Conservation (phyloP, 2,329 filamentous ascomycete genomes). For the Chaetothyriales sp. region DNA sequence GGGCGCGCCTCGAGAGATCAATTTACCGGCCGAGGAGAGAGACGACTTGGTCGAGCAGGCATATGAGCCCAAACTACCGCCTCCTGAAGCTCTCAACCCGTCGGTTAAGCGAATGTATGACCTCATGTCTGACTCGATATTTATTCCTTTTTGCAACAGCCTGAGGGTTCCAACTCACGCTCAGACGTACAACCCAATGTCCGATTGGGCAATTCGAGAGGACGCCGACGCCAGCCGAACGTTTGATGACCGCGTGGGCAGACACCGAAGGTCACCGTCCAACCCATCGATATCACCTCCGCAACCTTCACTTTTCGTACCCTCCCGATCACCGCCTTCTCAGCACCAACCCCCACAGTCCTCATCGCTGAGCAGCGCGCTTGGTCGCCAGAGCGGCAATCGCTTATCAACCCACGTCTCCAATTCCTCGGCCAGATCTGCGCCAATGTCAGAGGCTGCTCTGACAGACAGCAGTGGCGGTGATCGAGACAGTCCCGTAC, state of each 20-base stretch:
- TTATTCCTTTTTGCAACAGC: constrained; percentile 79
- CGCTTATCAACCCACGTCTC: constrained; percentile 22
- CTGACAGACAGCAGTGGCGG: constrained; percentile 36
- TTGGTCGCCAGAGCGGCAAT: constrained; percentile 23
- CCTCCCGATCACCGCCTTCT: constrained; percentile 16
- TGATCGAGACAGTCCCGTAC: constrained; percentile 26
- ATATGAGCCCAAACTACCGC: constrained; percentile 47
- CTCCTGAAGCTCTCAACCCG: constrained; percentile 63
- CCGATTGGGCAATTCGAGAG: constrained; percentile 28
- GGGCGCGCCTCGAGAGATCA: constrained; percentile 75
- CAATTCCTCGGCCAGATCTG: constrained; percentile 21
- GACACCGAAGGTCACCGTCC: constrained; percentile 18
- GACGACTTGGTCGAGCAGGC: constrained; percentile 60
- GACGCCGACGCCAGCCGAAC: constrained; percentile 21
- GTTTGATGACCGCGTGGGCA: constrained; percentile 12
- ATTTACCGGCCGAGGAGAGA: constrained; percentile 72
- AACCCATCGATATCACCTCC: constrained; percentile 10
- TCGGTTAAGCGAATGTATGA: constrained; percentile 85
- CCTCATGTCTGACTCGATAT: constrained; percentile 91
- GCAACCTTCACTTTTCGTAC: constrained; percentile 7
- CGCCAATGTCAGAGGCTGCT: constrained; percentile 23
- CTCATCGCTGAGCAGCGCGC: constrained; percentile 24
- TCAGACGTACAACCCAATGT: constrained; percentile 28
- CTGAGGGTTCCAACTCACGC: constrained; percentile 37
- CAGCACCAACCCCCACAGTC: constrained; percentile 21